A percentile compares a stretch with the other conserved stretches of the same genome.
Evolutionary conservation across 73 alveolate species (phyloP).

Genomic region (Paramecium sexaurelia): DNA sequence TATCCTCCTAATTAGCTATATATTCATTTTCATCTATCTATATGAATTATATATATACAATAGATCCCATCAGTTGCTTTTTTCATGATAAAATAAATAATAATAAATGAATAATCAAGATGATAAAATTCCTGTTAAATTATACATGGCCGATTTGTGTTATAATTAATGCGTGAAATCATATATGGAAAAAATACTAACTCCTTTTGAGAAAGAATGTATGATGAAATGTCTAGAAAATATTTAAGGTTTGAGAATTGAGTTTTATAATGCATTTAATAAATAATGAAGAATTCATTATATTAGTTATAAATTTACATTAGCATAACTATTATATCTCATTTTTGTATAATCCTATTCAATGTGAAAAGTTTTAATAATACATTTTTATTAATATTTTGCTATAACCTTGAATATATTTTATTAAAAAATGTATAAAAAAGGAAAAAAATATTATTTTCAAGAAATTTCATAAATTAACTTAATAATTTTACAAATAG

Average conservation of each 20-base stretch:
- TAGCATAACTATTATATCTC: too few relatives aligned
- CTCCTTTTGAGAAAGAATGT: conserved; percentile 54
- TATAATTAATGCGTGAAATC: conserved; percentile 54
- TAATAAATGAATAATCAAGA: background rate
- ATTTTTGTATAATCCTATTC: too few relatives aligned
- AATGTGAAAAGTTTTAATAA: background rate
- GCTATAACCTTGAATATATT: background rate
- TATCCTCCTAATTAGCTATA: background rate
- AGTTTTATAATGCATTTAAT: conserved; percentile 42
- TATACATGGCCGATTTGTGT: conserved; percentile 22
- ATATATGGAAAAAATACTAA: conserved; percentile 35
- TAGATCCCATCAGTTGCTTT: conserved; percentile 6
- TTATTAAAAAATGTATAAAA: background rate
- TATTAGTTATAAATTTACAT: too few relatives aligned
- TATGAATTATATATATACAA: background rate
- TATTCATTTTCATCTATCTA: background rate
- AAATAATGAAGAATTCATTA: background rate
- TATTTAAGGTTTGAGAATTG: conserved; percentile 49
- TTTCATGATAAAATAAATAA: background rate
- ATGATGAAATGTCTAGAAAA: conserved; percentile 49
- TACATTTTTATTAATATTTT: background rate
- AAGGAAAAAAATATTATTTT: too few relatives aligned
- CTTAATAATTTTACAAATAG: background rate
- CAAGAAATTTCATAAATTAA: background rate
- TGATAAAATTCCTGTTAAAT: background rate